A percentile compares a stretch with the other conserved stretches of the same genome.
These are phyloP conservation scores for Lepiota brunneoincarnata DNA, from an alignment of 768 basidiomycete species.

Conservation along the genomic window DNA sequence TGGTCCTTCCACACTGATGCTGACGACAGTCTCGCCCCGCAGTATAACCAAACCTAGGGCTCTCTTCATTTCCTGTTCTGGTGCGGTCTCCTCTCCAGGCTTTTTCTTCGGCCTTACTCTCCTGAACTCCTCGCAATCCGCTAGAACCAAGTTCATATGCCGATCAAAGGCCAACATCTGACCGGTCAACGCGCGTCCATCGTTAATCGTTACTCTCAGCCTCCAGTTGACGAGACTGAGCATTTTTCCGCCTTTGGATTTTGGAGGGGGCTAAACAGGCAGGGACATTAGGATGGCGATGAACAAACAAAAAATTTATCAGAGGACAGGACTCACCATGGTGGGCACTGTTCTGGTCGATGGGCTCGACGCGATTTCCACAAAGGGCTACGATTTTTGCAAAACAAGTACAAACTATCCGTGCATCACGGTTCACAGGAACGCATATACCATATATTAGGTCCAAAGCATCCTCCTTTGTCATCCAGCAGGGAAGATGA, in stretches of 20 bases:
- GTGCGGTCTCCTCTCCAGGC: constrained; percentile 71
- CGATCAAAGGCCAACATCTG: constrained; percentile 99
- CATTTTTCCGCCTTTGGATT: constrained; percentile 99
- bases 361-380: constrained; percentile 14
- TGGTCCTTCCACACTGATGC: constrained; percentile 91
- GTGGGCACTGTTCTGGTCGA: constrained; percentile 33
- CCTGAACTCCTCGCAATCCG: constrained; percentile 98
- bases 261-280: constrained; percentile 82
- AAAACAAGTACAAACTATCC: constrained; percentile 29
- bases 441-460: no score
- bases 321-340: constrained; percentile 64
- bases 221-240: constrained; percentile 96
- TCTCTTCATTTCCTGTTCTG: constrained; percentile 93
- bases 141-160: constrained; percentile 98
- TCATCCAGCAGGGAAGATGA: no score
- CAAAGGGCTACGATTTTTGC: constrained; percentile 4
- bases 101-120: constrained; percentile 92
- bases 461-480: no score
- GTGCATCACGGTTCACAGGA: neutral
- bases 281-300: constrained; percentile 11
- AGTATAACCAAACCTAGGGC: constrained; percentile 95
- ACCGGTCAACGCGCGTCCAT: constrained; percentile 91
- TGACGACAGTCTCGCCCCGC: constrained; percentile 95
- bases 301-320: neutral
- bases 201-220: constrained; percentile 95